Evolutionary conservation across 345 rosid species (phyloP).

Genomic region (Carallia pectinifolia): DNA sequence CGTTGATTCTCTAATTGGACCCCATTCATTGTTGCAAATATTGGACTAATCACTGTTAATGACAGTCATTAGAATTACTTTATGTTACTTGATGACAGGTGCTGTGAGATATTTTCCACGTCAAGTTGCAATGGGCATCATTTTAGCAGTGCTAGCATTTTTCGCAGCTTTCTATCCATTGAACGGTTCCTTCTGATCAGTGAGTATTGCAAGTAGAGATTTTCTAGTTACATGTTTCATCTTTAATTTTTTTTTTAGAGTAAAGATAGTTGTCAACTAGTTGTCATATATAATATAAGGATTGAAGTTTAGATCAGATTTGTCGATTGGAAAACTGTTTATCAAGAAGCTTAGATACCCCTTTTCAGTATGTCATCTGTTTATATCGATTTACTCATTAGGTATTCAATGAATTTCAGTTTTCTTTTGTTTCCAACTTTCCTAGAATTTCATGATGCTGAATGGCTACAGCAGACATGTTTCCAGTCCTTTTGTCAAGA

Average conservation of each 20-base stretch:
- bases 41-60: no score
- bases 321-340: neutral
- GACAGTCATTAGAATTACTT: no score
- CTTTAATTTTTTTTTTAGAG: neutral
- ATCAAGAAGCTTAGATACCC: neutral
- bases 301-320: neutral
- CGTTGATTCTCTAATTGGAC: no score
- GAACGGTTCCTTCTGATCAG: neutral
- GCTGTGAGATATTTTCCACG: constrained; percentile 9
- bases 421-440: no score
- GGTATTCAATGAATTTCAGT: no score
- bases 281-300: neutral
- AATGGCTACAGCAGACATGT: no score
- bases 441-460: no score
- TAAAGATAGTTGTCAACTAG: neutral
- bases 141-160: constrained; percentile 12
- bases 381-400: no score
- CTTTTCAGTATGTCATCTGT: constrained; percentile 17
- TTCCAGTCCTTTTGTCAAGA: no score
- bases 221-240: neutral
- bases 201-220: no score
- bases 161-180: constrained; percentile 11
- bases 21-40: no score
- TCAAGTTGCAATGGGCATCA: constrained; percentile 14
- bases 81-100: constrained; percentile 11